phyloP scores from a whole-genome alignment of 148 eudicot genomes.

The Vaccinium darrowii region DNA sequence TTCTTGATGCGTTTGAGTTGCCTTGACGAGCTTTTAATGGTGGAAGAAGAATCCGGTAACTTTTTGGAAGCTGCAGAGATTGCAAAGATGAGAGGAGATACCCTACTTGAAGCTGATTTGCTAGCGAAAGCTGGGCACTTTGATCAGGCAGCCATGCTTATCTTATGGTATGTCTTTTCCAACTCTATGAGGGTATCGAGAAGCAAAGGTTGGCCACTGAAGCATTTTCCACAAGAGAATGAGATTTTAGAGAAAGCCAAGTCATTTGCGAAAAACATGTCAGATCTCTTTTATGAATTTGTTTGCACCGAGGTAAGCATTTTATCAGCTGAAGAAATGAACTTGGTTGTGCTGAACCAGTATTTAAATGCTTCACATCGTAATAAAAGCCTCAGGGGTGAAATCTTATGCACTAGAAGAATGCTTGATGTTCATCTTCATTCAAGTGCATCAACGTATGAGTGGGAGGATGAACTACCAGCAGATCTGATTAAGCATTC shows the following conservation, averaged over 20 bases:
- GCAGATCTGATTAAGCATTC: slow-evolving; percentile 19
- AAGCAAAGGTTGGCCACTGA: slow-evolving; percentile 56
- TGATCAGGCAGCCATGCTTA: slow-evolving; percentile 34
- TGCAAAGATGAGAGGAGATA: slow-evolving; percentile 50
- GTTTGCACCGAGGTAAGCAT: slow-evolving; percentile 40
- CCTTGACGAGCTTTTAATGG: slow-evolving; percentile 53
- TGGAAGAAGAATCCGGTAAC: slow-evolving; percentile 64
- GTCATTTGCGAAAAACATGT: slow-evolving; percentile 31
- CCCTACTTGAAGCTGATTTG: slow-evolving; percentile 54
- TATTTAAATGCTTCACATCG: slow-evolving; percentile 24
- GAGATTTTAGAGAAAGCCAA: slow-evolving; percentile 46
- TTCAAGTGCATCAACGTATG: slow-evolving; percentile 29
- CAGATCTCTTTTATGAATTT: slow-evolving; percentile 30
- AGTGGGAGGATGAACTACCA: slow-evolving; percentile 26
- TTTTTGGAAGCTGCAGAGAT: slow-evolving; percentile 56
- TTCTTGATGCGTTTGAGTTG: slow-evolving; percentile 45
- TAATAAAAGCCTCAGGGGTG: slow-evolving; percentile 34
- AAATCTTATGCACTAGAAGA: slow-evolving; percentile 36
- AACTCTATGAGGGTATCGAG: slow-evolving; percentile 40
- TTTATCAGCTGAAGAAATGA: slow-evolving; percentile 33
- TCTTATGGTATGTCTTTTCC: slow-evolving; percentile 39
- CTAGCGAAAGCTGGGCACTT: slow-evolving; percentile 43
- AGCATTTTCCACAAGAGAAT: slow-evolving; percentile 35
- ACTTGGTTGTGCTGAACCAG: slow-evolving; percentile 23
- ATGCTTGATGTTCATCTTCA: slow-evolving; percentile 46